Percentiles rank a stretch among this genome's conserved stretches.
Evolutionary conservation across 345 rosid genomes (phyloP).

Genomic region (Excoecaria agallocha): DNA sequence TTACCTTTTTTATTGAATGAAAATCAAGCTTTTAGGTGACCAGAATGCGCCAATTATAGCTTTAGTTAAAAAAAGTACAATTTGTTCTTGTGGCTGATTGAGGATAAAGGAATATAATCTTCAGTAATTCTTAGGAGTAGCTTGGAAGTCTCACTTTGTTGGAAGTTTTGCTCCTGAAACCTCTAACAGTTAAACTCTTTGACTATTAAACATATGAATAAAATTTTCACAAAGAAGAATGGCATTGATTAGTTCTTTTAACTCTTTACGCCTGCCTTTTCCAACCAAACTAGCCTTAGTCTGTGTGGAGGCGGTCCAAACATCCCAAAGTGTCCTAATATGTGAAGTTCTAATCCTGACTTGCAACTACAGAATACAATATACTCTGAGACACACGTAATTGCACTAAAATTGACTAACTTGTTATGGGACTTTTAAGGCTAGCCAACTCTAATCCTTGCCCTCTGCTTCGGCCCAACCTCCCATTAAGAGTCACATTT

Average conservation of each 20-base stretch:
- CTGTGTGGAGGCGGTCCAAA: background rate
- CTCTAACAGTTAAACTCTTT: too few species aligned
- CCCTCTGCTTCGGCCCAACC: background rate
- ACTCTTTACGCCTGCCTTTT: background rate
- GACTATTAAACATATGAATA: background rate
- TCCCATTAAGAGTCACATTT: background rate
- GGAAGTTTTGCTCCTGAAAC: background rate
- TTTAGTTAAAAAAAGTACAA: background rate
- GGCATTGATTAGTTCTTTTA: background rate
- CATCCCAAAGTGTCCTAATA: background rate
- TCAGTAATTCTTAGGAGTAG: background rate
- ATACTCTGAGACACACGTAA: background rate
- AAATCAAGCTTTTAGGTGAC: background rate
- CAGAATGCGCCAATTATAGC: conserved; percentile 3
- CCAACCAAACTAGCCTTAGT: background rate
- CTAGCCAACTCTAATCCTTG: background rate
- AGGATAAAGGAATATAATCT: background rate
- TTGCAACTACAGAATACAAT: background rate
- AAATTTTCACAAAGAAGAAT: background rate
- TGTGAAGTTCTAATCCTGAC: background rate
- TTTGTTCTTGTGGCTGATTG: background rate
- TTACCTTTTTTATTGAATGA: background rate
- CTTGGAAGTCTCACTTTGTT: background rate
- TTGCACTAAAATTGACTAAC: background rate
- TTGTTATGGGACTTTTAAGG: too few species aligned